phyloP scores from a whole-genome alignment of 805 yeast species.

The Saturnispora ahearnii region DNA sequence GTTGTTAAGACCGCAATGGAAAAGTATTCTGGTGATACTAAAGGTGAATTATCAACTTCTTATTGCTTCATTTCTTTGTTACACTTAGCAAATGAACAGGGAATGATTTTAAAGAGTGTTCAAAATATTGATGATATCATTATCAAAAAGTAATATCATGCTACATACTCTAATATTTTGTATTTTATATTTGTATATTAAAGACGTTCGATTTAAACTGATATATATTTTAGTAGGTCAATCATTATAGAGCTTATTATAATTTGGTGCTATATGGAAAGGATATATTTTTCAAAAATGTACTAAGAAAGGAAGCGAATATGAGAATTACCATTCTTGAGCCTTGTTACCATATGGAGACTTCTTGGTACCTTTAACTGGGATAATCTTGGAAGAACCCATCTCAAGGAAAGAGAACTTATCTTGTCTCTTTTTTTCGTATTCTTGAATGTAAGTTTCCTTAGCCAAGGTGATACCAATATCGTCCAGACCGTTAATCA shows the following conservation, averaged over 20 bases:
- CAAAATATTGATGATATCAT: conserved; percentile 31
- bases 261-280: too few species aligned
- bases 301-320: too few species aligned
- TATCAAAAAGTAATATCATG: conserved; percentile 17
- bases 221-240: background rate
- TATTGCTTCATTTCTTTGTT: conserved; percentile 41
- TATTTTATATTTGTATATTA: background rate
- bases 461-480: conserved; percentile 92
- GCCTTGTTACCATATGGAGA: conserved; percentile 56
- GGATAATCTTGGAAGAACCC: conserved; percentile 55
- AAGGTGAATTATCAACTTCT: conserved; percentile 39
- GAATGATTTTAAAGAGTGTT: conserved; percentile 31
- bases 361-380: conserved; percentile 61
- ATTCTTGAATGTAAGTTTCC: conserved; percentile 64
- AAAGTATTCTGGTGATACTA: conserved; percentile 31
- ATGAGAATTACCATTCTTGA: conserved; percentile 56
- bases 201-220: background rate
- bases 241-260: too few species aligned
- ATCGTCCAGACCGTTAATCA: conserved; percentile 91
- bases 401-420: conserved; percentile 90
- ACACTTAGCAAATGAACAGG: conserved; percentile 43
- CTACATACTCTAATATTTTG: background rate
- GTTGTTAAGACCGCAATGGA: conserved; percentile 30
- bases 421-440: conserved; percentile 68
- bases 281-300: background rate